Conservation (phyloP, 768 basidiomycete genomes). For the Pulveroboletus sp. region DNA sequence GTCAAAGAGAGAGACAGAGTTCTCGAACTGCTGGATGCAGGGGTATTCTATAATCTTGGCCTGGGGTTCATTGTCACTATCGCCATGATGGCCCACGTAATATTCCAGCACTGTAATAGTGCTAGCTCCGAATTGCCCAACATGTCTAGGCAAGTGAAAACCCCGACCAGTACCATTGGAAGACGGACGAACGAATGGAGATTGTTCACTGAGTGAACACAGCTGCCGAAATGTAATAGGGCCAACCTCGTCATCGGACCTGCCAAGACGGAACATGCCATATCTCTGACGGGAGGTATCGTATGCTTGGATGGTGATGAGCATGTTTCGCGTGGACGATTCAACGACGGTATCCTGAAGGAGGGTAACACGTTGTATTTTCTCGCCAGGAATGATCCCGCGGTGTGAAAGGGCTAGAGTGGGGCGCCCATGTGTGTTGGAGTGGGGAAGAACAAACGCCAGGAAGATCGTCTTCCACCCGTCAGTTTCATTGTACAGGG, state of each 20-base stretch:
- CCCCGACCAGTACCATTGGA: slow-evolving; percentile 11
- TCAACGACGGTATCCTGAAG: slow-evolving; percentile 12
- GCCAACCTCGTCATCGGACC: background rate
- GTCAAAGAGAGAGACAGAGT: slow-evolving; percentile 1
- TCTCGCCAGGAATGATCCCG: slow-evolving; percentile 3
- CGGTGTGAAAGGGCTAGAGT: slow-evolving; percentile 8
- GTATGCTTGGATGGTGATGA: slow-evolving; percentile 10
- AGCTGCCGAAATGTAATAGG: slow-evolving; percentile 6
- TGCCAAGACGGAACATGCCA: slow-evolving; percentile 10
- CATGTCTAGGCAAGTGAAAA: background rate
- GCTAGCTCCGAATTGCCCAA: background rate
- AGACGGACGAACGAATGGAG: slow-evolving; percentile 9
- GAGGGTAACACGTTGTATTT: background rate
- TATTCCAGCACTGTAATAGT: slow-evolving; percentile 12
- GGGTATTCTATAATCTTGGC: slow-evolving; percentile 2
- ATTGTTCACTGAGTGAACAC: background rate
- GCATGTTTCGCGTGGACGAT: slow-evolving; percentile 4
- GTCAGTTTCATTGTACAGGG: background rate
- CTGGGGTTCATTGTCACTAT: too few species aligned
- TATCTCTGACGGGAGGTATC: background rate
- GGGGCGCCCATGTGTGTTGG: background rate
- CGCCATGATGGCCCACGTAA: background rate
- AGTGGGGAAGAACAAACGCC: slow-evolving; percentile 9
- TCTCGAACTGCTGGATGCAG: background rate
- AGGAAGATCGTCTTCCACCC: slow-evolving; percentile 11